Evolutionary conservation across 2,329 filamentous ascomycete species (phyloP), one percentile per base, ranked within the genome.

Genomic region (Talaromyces sp.): DNA sequence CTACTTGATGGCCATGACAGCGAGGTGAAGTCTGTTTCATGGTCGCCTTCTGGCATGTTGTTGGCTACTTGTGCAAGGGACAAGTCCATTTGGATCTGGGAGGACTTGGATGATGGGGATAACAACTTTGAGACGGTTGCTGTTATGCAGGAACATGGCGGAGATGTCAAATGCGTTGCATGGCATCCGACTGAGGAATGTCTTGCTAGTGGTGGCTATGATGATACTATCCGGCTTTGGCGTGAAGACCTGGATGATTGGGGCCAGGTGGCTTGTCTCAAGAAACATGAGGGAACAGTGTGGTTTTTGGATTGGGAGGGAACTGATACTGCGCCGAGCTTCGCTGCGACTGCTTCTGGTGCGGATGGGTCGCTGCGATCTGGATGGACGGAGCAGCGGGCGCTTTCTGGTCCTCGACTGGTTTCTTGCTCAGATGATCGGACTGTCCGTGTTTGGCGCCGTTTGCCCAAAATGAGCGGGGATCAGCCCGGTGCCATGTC

Each of bases 11-110:
- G 94, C 0, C 94, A 97, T 70, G 94, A 97, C 67, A 91, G 89
- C 20, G 94, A 99, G 75, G 89, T 99, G 73, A 99, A 99, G 74
- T 86, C 83, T 27, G 85, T 96, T 11, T 83, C 88, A 17, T 78
- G 76, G 73, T 75, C 73, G 0, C 65, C 75, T 3, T 73, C 78
- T 88, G 97, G 78, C 80, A 93, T 57, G 81, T 84, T 91, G 64
- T 82, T 99, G 4, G 94, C 94, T 5, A 97, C 92, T 0, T 97
- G 92, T 73, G 89, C 86, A 48, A 83, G 94, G 44, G 94, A 99
- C 71, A 97, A 97, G 77, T 89, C 85, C 14, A 90, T 97, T 16
- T 99, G 94, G 94, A 90, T 99, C 64, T 99, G 94, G 94, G 94
- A 99, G 74, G 94, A 97, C 70, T 83, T 97, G 49, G 76, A 77